Evolutionary conservation across 192 early-diverging fungal genomes (phyloP).

Genomic region (Polychytrium aggregatum): DNA sequence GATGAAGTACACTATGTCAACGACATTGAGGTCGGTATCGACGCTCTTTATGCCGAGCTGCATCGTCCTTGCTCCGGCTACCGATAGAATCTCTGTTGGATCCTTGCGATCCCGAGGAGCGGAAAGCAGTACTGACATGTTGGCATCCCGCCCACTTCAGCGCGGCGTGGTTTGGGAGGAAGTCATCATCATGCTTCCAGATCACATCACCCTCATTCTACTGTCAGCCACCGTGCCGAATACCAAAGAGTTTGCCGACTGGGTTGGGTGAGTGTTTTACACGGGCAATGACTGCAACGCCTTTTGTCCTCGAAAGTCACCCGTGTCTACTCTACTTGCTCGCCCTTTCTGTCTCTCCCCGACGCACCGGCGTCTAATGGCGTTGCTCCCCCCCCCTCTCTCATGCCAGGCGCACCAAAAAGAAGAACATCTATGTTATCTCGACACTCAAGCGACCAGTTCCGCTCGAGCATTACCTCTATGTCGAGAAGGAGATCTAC

Average conservation of each 20-base stretch:
- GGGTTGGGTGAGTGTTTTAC: conserved; percentile 69
- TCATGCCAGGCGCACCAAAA: conserved; percentile 71
- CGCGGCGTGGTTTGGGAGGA: conserved; percentile 99
- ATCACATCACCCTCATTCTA: conserved; percentile 88
- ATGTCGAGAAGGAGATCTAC: conserved; percentile 70
- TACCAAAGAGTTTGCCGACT: conserved; percentile 96
- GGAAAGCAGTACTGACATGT: not conserved
- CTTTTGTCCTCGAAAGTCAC: too few species aligned
- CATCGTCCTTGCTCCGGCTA: too few species aligned
- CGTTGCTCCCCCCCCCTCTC: not conserved
- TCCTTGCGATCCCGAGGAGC: too few species aligned
- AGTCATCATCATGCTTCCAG: conserved; percentile 97
- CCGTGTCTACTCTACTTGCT: too few species aligned
- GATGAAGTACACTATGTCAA: conserved; percentile 99
- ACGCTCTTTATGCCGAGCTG: too few species aligned
- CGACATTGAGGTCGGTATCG: conserved; percentile 54
- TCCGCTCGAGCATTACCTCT: conserved; percentile 89
- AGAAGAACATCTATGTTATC: conserved; percentile 96
- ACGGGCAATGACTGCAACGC: too few species aligned
- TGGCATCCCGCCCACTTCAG: too few species aligned
- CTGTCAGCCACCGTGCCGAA: conserved; percentile 97
- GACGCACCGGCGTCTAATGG: too few species aligned
- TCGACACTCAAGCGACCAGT: conserved; percentile 86
- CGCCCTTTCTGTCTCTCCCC: too few species aligned
- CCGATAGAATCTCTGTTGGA: too few species aligned